phyloP scores from a whole-genome alignment of 257 asterid genomes.

The Nicotiana sylvestris region DNA sequence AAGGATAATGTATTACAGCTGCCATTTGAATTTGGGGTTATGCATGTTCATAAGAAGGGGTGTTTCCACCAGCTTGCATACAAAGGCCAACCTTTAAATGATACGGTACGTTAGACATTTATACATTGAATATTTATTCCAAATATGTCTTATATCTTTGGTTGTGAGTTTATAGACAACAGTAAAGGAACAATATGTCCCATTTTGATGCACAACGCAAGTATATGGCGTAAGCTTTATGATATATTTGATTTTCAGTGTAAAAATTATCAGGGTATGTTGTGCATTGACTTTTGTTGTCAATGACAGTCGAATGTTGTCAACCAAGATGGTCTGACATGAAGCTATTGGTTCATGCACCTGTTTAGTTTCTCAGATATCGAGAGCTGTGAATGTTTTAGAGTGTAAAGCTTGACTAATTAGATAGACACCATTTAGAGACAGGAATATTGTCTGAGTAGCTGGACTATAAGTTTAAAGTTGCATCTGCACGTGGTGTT shows the following conservation, averaged over 20 bases:
- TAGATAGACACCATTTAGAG: not conserved
- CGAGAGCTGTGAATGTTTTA: not conserved
- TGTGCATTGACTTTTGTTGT: too few species aligned
- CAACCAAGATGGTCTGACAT: not conserved
- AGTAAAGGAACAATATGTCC: too few species aligned
- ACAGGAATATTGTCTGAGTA: not conserved
- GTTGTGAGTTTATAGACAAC: too few species aligned
- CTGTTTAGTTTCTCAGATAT: not conserved
- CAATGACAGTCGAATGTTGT: not conserved
- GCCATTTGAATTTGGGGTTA: not conserved
- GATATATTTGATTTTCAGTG: too few species aligned
- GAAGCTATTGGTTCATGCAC: not conserved
- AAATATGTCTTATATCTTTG: too few species aligned
- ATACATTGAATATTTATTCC: too few species aligned
- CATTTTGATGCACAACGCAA: too few species aligned
- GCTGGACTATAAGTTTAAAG: not conserved
- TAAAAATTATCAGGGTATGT: too few species aligned
- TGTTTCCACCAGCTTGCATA: not conserved
- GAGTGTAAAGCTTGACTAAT: not conserved
- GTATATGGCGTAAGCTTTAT: too few species aligned
- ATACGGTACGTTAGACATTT: too few species aligned
- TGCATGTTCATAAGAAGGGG: not conserved
- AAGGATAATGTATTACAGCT: not conserved
- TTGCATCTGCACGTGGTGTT: not conserved
- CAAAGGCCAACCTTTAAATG: not conserved